Percentiles rank a stretch among this genome's conserved stretches.
Conservation (phyloP, 495 filamentous ascomycete species). For the Hypomontagnella submonticulosa region DNA sequence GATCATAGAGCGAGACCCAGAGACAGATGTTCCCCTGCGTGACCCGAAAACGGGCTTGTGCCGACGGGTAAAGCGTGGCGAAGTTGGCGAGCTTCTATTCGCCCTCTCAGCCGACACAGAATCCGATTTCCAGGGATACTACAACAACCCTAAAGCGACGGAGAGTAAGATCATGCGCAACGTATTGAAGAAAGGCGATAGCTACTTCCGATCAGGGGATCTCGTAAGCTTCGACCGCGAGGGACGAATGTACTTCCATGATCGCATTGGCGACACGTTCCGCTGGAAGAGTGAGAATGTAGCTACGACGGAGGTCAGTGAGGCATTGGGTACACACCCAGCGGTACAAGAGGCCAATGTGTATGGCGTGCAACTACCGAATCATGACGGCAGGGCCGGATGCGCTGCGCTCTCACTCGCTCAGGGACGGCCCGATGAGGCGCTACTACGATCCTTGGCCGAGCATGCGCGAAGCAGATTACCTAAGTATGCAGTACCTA, state of each 20-base stretch:
- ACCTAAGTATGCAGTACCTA: conserved; percentile 78
- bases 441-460: conserved; percentile 67
- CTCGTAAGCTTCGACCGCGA: conserved; percentile 76
- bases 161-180: conserved; percentile 81
- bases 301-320: conserved; percentile 82
- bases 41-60: conserved; percentile 81
- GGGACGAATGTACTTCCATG: conserved; percentile 83
- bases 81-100: conserved; percentile 85
- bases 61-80: conserved; percentile 64
- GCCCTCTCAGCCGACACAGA: conserved; percentile 74
- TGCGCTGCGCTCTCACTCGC: conserved; percentile 76
- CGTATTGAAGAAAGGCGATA: conserved; percentile 83
- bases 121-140: conserved; percentile 86
- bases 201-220: conserved; percentile 89
- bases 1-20: conserved; percentile 78
- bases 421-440: conserved; percentile 54
- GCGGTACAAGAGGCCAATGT: conserved; percentile 83
- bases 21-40: conserved; percentile 75
- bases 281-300: conserved; percentile 97
- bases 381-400: conserved; percentile 87
- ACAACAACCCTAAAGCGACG: conserved; percentile 77
- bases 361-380: conserved; percentile 83
- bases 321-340: conserved; percentile 74
- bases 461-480: conserved; percentile 65
- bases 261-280: conserved; percentile 94